Conservation (phyloP, 2,329 filamentous ascomycete genomes). For the Trichoderma brevicompactum region DNA sequence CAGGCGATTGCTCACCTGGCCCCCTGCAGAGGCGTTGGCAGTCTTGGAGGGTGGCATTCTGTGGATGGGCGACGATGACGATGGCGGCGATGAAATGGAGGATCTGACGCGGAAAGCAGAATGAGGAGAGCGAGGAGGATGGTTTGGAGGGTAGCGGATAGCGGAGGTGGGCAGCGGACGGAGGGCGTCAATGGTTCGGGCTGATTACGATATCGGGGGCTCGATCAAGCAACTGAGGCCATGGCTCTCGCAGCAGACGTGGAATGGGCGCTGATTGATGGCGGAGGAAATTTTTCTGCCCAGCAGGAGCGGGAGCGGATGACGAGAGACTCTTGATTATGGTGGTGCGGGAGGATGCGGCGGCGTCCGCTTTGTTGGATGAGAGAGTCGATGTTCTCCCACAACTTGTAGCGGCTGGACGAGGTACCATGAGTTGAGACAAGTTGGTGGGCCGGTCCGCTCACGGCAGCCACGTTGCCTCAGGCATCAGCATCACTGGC, state of each 20-base stretch:
- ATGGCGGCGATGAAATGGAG: constrained; percentile 24
- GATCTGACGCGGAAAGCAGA: not conserved
- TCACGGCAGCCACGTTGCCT: constrained; percentile 27
- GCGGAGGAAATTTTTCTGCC: not conserved
- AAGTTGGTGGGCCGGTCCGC: constrained; percentile 21
- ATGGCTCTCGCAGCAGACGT: constrained; percentile 40
- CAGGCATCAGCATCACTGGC: constrained; percentile 22
- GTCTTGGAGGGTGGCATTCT: constrained; percentile 60
- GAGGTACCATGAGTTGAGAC: constrained; percentile 24
- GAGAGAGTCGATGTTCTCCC: constrained; percentile 25
- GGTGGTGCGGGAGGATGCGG: constrained; percentile 29
- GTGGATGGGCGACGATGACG: constrained; percentile 17
- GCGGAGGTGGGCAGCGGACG: constrained; percentile 11
- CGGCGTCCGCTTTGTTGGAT: constrained; percentile 12
- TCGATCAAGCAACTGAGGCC: constrained; percentile 45
- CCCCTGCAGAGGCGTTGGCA: constrained; percentile 52
- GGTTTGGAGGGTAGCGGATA: not conserved
- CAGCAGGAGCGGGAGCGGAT: constrained; percentile 25
- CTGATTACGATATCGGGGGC: constrained; percentile 19
- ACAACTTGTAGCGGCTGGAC: constrained; percentile 28
- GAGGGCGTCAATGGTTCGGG: constrained; percentile 13
- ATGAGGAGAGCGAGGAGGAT: not conserved
- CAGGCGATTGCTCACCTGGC: constrained; percentile 69
- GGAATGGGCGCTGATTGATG: constrained; percentile 20
- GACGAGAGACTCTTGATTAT: constrained; percentile 25